phyloP scores from a whole-genome alignment of 2,329 filamentous ascomycete genomes.

The Alternaria hordeiaustralica region DNA sequence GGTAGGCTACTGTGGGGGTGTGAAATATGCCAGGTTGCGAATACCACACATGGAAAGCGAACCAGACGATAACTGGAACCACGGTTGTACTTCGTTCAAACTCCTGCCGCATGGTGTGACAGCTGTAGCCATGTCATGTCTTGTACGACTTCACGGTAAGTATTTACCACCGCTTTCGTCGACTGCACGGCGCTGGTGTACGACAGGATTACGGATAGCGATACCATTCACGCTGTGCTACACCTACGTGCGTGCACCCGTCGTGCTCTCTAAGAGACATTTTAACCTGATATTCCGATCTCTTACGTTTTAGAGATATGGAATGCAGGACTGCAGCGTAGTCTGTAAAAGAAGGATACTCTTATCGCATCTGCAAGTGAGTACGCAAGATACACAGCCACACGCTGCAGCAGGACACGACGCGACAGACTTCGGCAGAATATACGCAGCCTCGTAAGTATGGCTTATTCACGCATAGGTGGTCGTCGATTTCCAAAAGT shows the following conservation, averaged over 20 bases:
- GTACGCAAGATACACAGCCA: background rate
- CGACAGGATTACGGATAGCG: background rate
- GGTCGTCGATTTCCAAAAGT: background rate
- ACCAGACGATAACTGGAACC: background rate
- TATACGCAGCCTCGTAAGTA: background rate
- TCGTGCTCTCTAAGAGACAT: background rate
- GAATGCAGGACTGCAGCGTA: background rate
- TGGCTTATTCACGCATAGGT: background rate
- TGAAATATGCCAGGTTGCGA: background rate
- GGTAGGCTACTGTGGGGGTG: background rate
- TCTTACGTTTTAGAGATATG: background rate
- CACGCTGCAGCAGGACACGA: background rate
- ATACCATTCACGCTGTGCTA: background rate
- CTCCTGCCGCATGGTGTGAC: background rate
- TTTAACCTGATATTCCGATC: background rate
- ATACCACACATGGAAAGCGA: background rate
- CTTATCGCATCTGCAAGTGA: background rate
- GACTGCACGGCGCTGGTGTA: background rate
- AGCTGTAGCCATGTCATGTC: slow-evolving; percentile 1
- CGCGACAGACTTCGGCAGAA: background rate
- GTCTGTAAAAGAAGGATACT: background rate
- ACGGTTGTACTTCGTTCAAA: background rate
- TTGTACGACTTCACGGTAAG: background rate
- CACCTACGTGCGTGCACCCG: background rate
- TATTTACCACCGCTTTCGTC: background rate